Percentiles rank a stretch among this genome's conserved stretches.
phyloP scores from a whole-genome alignment of 306 rosid genomes.

The Castanea crenata region DNA sequence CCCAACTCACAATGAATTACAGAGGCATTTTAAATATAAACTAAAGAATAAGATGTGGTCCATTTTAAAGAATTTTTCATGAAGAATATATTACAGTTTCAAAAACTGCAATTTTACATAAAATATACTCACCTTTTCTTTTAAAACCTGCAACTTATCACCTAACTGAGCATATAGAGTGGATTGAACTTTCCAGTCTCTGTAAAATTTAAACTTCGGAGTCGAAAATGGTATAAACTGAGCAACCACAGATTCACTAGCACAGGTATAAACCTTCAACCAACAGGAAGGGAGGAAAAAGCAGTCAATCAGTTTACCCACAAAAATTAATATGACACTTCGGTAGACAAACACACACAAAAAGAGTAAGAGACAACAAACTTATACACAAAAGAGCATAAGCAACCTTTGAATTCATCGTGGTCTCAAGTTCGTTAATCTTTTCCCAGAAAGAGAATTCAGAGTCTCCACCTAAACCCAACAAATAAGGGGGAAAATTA shows the following conservation, averaged over 20 bases:
- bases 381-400: constrained; percentile 14
- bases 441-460: constrained; percentile 34
- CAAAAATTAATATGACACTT: background rate
- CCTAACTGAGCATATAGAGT: constrained; percentile 25
- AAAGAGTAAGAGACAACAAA: background rate
- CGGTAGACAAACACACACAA: background rate
- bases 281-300: background rate
- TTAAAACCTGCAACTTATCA: constrained; percentile 27
- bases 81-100: background rate
- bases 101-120: background rate
- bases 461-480: constrained; percentile 50
- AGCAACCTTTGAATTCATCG: constrained; percentile 79
- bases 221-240: constrained; percentile 60
- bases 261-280: constrained; percentile 80
- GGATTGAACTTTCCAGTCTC: constrained; percentile 28
- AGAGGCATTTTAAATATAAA: background rate
- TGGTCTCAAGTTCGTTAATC: constrained; percentile 55
- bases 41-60: background rate
- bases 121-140: constrained; percentile 48
- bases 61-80: background rate
- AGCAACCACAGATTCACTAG: constrained; percentile 60
- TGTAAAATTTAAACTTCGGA: constrained; percentile 62
- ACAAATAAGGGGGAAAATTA: constrained; percentile 16
- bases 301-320: background rate
- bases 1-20: too few relatives aligned